Base-by-base conservation (phyloP, 2,329 filamentous ascomycete species). In the Pseudogymnoascus sp. region DNA sequence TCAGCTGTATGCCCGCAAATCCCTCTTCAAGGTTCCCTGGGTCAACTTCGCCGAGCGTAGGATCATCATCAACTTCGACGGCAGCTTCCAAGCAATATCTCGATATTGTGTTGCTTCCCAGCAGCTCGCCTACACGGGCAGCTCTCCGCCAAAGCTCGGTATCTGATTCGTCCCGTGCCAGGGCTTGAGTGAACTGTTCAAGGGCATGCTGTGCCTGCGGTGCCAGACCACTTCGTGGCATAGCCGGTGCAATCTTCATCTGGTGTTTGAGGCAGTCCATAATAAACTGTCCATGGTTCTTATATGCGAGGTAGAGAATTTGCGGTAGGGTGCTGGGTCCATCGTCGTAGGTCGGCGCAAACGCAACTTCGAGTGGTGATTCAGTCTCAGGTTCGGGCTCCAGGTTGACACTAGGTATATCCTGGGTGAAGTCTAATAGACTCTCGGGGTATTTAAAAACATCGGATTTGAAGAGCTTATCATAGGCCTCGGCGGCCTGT, bases 361-460 rank as follows among this genome's bases (percentile, higher is more conserved):
- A 76, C 62, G 84, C 83, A n/a, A 85, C 75, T 12, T 79, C 78
- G 5, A 81, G 76, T 3, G 78, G 78, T 67, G 81, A 81, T 1
- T 74, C 73, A 2, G 78, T 72, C 62, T 85, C 83, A 18, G 78
- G 71, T 1, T 76, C 74, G 2, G 81, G 76, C 63, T 80, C 76
- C 8, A 74, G 72, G 50, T 56, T 18, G 50, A 34, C 50, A n/a
- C 50, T 56, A 21, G 59, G 59, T 25, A 60, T 60, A 63, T 88
- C 82, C 68, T 91, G 86, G 68, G 90, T 86, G 71, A 93, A 96
- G 25, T 60, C 59, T 61, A 91, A 93, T 44, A 87, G 80, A 3
- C 90, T 91, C 74, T 97, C 93, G 61, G 90, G 89, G 72, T 95
- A 96, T 71, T 86, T 89, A 79, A 97, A 97, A 64, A 99, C 95